Evolutionary conservation across 306 rosid genomes (phyloP), one percentile per base, ranked within the genome.

Genomic region (Pterocarpus macrocarpus): DNA sequence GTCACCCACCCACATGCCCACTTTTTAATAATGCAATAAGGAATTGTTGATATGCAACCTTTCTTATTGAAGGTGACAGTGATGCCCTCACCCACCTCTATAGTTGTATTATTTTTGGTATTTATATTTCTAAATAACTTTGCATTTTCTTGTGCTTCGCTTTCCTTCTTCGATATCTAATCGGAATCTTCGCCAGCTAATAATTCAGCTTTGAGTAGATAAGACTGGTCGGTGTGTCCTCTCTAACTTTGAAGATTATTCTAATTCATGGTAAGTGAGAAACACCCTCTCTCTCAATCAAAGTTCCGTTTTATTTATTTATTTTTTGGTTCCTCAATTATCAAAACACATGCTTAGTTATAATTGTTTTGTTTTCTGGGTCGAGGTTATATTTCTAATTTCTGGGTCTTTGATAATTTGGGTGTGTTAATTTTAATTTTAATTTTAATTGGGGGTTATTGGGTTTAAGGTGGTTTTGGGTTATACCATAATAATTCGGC

Each of bases 181-280:
- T 81, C 77, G 73, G 78, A 82, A 77, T 82, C 87, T 81, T 84
- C 77, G 41, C 88, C 85, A 71, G 87, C 83, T 84, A 76, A 85
- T 9, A 47, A 47, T 47, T 74, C 77, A 52, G 52, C 85, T 79
- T 53, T 69, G 78, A 87, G 83, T 67, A 69, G 88, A 85, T 87
- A 87, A 90, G 91, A 82, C 88, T 83, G 89, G 84, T 81, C 52
- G 86, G 41, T 77, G 88, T 64, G 82, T 53, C 85, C 3, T 71
- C 75, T 49, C 35, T 11, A 10, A 28, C 13, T 41, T 62, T 63
- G 77, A 85, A 82, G 84, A 78, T 86, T 85, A 80, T 67, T 38
- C 83, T 59, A 9, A 49, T 55, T 55, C 61, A 10, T 17, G 61
- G 58, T 52, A 16, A 15, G 53, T 47, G 53, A 5, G 56, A 14